Conservation (phyloP, 768 basidiomycete genomes). For the Tylopilus felleus region DNA sequence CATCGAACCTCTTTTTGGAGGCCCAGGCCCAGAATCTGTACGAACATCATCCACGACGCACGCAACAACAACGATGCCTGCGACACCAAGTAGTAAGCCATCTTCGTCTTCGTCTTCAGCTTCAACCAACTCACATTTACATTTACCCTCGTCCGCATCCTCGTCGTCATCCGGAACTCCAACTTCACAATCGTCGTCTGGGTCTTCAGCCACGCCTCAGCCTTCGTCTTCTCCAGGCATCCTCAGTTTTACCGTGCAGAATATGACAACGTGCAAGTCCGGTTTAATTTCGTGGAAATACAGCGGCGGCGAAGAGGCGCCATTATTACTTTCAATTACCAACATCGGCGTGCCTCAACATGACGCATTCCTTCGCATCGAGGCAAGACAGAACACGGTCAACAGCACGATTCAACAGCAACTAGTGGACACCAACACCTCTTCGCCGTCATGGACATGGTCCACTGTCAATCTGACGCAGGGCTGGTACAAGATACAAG, state of each 20-base stretch:
- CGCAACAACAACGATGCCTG: constrained; percentile 9
- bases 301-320: constrained; percentile 28
- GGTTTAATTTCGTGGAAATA: constrained; percentile 41
- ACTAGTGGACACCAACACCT: constrained; percentile 31
- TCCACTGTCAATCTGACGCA: constrained; percentile 41
- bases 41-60: not conserved
- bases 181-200: constrained; percentile 12
- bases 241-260: constrained; percentile 25
- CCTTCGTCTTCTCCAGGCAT: constrained; percentile 12
- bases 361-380: constrained; percentile 9
- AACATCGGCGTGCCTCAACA: constrained; percentile 36
- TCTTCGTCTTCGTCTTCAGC: constrained; percentile 3
- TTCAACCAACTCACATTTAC: constrained; percentile 2
- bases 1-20: not conserved
- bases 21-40: constrained; percentile 7
- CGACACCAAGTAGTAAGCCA: constrained; percentile 16
- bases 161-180: constrained; percentile 4
- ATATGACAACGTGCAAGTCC: constrained; percentile 36
- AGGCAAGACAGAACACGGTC: not conserved
- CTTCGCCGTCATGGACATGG: constrained; percentile 38
- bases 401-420: constrained; percentile 11
- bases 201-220: constrained; percentile 13
- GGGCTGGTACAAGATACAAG: constrained; percentile 46
- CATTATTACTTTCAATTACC: constrained; percentile 37
- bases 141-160: not conserved